Base-by-base conservation (phyloP, 331 rosid species). In the Phaseolus coccineus region DNA sequence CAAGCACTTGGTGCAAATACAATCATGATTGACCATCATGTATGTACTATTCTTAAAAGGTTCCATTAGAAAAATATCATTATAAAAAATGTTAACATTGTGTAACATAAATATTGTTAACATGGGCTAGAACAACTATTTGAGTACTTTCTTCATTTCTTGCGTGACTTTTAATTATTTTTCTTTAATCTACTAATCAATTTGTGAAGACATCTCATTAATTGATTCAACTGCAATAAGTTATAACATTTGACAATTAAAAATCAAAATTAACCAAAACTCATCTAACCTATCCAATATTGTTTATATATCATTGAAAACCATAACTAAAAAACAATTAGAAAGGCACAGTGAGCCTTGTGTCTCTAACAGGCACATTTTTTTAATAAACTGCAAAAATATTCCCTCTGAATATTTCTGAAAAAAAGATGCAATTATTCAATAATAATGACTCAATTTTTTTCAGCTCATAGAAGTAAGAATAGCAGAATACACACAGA, bases 401-500 rank as follows among this genome's bases (percentile, higher is more conserved):
- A 72, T 46, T 55, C 33, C 46, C 15, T 35, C 13, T 46, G 33
- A 48, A 12, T 8, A 75, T 16, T 47, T 70, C 16, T 58, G 72
- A 15, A 57, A 19, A 13, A 9, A 33, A 63, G 6, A 37, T 11
- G 35, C 19, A 13, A 13, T 14, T 12, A 52, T 19, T 68, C 39
- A 81, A 69, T 6, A 25, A 25, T 47, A 5, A 53, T 27, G 24
- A 51, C 46, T 69, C 14, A 14, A 33, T 46, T 37, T 31, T 19
- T 25, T 77, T 46, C 67, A 39, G 24, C 72, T 37, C 8, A 61
- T 15, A 51, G 39, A 79, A 58, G 59, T 56, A 76, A 50, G 71
- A 66, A 39, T 37, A 16, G 39, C 10, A 11, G 52, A 85, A 80
- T 40, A 74, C 92, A 42, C 87, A 91, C 93, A 81, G 94, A 84